Evolutionary conservation across 768 basidiomycete species (phyloP).

Genomic region (Leccinum pellstonianum): DNA sequence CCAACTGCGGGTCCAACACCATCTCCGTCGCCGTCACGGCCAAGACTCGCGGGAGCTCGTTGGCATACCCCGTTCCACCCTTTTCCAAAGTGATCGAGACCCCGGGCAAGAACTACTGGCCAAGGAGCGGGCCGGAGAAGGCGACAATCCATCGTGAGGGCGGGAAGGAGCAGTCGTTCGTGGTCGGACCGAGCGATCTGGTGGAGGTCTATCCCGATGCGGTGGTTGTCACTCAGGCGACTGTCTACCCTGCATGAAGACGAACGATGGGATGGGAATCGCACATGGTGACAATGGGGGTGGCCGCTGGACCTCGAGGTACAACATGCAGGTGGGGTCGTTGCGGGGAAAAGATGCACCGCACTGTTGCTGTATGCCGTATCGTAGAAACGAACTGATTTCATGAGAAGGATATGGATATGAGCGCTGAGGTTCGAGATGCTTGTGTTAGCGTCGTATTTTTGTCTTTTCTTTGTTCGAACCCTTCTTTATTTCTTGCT

Average conservation of each 20-base stretch:
- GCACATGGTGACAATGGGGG: background rate
- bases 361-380: background rate
- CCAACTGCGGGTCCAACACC: slow-evolving; percentile 2
- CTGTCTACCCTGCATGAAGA: background rate
- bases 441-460: background rate
- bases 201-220: slow-evolving; percentile 13
- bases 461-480: background rate
- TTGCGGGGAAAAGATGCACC: background rate
- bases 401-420: background rate
- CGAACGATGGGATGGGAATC: background rate
- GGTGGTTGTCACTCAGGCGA: slow-evolving; percentile 11
- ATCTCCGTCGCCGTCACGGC: slow-evolving; percentile 9
- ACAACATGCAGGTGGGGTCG: background rate
- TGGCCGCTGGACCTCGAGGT: background rate
- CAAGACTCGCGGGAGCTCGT: slow-evolving; percentile 5
- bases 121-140: slow-evolving; percentile 9
- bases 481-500: background rate
- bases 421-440: background rate
- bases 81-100: background rate
- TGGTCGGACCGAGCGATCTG: slow-evolving; percentile 14
- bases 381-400: background rate
- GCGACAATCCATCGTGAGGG: slow-evolving; percentile 5
- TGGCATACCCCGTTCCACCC: background rate
- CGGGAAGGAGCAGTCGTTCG: slow-evolving; percentile 8
- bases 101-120: slow-evolving; percentile 7